Conservation (phyloP, 768 basidiomycete genomes). For the Clathrus columnatus region DNA sequence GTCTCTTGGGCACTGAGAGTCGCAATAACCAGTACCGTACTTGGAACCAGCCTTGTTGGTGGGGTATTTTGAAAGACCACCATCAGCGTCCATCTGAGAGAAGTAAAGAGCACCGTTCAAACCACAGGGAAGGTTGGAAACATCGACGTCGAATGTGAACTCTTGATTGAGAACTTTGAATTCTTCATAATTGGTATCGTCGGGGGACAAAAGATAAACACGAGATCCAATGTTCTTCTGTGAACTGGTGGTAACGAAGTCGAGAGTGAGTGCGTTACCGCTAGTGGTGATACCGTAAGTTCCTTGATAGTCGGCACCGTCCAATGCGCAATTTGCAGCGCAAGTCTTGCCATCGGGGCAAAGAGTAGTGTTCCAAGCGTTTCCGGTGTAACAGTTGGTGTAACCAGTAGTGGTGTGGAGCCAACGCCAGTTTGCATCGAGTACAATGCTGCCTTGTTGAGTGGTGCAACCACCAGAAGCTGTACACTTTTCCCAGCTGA, state of each 20-base stretch:
- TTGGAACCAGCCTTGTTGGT: slow-evolving; percentile 51
- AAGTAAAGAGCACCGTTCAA: slow-evolving; percentile 58
- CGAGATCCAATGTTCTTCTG: slow-evolving; percentile 24
- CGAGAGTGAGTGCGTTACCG: slow-evolving; percentile 39
- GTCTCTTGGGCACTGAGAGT: slow-evolving; percentile 51
- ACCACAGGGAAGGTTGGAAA: slow-evolving; percentile 48
- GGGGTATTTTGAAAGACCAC: slow-evolving; percentile 39
- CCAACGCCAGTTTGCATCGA: slow-evolving; percentile 53
- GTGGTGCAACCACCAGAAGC: slow-evolving; percentile 9
- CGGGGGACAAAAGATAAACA: slow-evolving; percentile 38
- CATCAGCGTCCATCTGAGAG: slow-evolving; percentile 50
- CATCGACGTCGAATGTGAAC: slow-evolving; percentile 53
- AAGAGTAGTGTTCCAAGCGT: slow-evolving; percentile 25
- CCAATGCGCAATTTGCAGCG: slow-evolving; percentile 27
- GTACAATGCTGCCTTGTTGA: slow-evolving; percentile 26
- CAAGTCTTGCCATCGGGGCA: slow-evolving; percentile 25
- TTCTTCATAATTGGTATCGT: slow-evolving; percentile 33
- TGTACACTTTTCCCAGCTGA: slow-evolving; percentile 18
- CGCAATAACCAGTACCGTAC: slow-evolving; percentile 60
- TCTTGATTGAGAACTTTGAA: slow-evolving; percentile 49
- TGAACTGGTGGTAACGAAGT: slow-evolving; percentile 34
- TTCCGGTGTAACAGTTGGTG: slow-evolving; percentile 31
- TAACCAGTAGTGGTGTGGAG: slow-evolving; percentile 22
- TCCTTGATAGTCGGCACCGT: slow-evolving; percentile 36
- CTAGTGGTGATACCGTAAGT: slow-evolving; percentile 46